Conservation (phyloP, 768 basidiomycete genomes). For the Russula brevipes region DNA sequence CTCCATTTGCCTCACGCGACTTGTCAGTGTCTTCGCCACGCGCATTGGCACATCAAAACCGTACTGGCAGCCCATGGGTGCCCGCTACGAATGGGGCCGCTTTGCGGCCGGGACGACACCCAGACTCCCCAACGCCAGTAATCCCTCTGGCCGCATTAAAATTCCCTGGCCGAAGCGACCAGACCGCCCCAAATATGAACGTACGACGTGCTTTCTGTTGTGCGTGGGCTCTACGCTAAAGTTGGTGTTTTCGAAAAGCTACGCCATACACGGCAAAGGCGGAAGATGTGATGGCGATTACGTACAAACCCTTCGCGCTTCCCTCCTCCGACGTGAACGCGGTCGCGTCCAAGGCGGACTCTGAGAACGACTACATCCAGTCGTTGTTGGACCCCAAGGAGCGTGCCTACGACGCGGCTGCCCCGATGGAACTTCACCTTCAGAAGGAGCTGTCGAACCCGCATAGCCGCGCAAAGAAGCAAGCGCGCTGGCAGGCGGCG, state of each 20-base stretch:
- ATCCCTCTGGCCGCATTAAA: conserved; percentile 31
- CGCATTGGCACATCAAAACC: conserved; percentile 61
- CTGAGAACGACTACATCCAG: conserved; percentile 55
- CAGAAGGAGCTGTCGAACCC: conserved; percentile 72
- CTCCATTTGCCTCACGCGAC: not conserved
- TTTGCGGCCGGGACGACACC: conserved; percentile 64
- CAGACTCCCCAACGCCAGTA: conserved; percentile 40
- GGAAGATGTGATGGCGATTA: conserved; percentile 59
- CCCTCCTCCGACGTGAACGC: conserved; percentile 28
- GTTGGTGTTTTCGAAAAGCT: conserved; percentile 39
- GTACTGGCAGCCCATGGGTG: conserved; percentile 49
- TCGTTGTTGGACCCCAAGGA: conserved; percentile 40
- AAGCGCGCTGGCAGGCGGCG: conserved; percentile 64
- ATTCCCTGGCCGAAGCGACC: conserved; percentile 69
- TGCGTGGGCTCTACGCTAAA: conserved; percentile 7
- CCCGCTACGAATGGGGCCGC: conserved; percentile 68
- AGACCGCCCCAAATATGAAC: conserved; percentile 39
- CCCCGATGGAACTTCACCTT: conserved; percentile 63
- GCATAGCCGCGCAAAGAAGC: conserved; percentile 77
- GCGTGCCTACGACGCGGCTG: conserved; percentile 43
- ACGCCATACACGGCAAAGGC: conserved; percentile 58
- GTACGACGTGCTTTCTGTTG: conserved; percentile 33
- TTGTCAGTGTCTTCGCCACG: conserved; percentile 66
- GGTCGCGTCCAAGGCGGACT: conserved; percentile 36
- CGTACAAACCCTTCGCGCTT: conserved; percentile 61